Percentiles rank a stretch among this genome's conserved stretches.
Evolutionary conservation across 2,329 filamentous ascomycete genomes (phyloP).

Genomic region (Magnaporthales sp.): DNA sequence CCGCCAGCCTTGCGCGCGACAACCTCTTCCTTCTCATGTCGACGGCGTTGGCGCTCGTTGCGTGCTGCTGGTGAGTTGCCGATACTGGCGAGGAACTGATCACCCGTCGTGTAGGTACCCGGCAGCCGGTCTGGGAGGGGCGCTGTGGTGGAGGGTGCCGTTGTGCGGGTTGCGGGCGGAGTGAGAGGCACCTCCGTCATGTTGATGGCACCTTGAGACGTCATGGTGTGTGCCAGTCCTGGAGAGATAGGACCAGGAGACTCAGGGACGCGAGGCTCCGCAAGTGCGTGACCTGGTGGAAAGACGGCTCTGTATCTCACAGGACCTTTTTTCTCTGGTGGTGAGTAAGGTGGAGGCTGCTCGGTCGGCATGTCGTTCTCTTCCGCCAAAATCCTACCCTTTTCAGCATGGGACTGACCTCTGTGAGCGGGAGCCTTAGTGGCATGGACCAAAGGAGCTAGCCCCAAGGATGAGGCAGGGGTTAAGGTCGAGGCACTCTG

Average conservation of each 20-base stretch:
- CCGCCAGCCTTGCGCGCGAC: conserved; percentile 47
- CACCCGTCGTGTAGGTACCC: conserved; percentile 36
- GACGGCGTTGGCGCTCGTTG: conserved; percentile 42
- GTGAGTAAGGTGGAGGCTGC: conserved; percentile 46
- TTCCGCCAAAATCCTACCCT: conserved; percentile 28
- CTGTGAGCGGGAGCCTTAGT: neutral
- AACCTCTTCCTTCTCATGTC: conserved; percentile 58
- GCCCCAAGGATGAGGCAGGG: neutral
- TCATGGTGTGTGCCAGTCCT: conserved; percentile 52
- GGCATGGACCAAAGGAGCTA: neutral
- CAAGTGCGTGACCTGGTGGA: conserved; percentile 42
- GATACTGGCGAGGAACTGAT: conserved; percentile 30
- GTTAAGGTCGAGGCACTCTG: neutral
- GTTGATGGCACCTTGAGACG: conserved; percentile 49
- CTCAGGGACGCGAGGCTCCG: conserved; percentile 36
- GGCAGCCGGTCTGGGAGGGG: conserved; percentile 33
- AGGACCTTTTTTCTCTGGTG: conserved; percentile 26
- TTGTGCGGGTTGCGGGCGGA: conserved; percentile 21
- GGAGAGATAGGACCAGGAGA: conserved; percentile 57
- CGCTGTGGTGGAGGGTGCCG: conserved; percentile 10
- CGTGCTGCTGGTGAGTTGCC: conserved; percentile 29
- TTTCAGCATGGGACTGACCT: conserved; percentile 23
- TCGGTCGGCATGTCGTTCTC: conserved; percentile 27
- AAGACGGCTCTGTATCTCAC: conserved; percentile 49
- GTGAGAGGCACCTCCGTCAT: conserved; percentile 52